A percentile compares a stretch with the other conserved stretches of the same genome.
Conservation (phyloP, 192 early-diverging fungal species). For the Coemansia sp. region DNA sequence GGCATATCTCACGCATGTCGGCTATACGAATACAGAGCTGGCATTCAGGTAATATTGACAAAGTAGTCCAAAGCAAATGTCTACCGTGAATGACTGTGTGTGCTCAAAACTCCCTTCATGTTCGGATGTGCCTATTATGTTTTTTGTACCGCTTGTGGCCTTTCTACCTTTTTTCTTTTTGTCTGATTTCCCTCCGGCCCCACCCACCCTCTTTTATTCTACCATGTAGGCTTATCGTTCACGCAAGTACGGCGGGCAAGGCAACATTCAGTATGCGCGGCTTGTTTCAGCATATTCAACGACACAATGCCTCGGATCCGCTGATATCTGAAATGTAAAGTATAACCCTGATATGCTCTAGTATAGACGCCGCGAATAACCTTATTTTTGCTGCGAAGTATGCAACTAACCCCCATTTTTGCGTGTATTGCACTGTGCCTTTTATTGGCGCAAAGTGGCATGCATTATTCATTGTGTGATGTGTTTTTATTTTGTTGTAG, state of each 20-base stretch:
- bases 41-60: constrained; percentile 44
- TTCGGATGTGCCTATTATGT: not conserved
- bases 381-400: not conserved
- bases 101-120: not conserved
- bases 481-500: not conserved
- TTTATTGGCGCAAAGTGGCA: not conserved
- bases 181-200: not conserved
- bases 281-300: constrained; percentile 9
- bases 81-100: not conserved
- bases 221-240: constrained; percentile 25
- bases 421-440: not conserved
- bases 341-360: not conserved
- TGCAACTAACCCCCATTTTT: not conserved
- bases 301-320: constrained; percentile 15
- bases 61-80: not conserved
- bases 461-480: not conserved
- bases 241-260: not conserved
- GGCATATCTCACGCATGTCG: constrained; percentile 9
- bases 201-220: not conserved
- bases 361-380: not conserved
- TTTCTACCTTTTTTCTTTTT: not conserved
- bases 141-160: not conserved
- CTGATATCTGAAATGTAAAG: constrained; percentile 39
- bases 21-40: constrained; percentile 27
- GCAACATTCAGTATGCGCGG: not conserved